Conservation (phyloP, 2,329 filamentous ascomycete genomes). For the Sporothrix brunneoviolacea region DNA sequence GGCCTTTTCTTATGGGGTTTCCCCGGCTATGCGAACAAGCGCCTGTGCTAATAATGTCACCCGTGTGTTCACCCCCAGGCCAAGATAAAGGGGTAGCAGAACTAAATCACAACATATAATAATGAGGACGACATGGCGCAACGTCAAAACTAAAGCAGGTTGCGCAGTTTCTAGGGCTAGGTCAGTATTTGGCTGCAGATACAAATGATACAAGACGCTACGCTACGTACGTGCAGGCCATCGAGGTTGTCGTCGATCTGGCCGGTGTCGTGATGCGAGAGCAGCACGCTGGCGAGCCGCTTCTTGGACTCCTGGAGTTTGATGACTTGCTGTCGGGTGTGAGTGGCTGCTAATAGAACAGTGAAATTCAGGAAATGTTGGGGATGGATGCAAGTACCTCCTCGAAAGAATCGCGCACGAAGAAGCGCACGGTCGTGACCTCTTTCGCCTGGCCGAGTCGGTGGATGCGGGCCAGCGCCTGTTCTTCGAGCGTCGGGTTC, state of each 20-base stretch:
- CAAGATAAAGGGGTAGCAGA: background rate
- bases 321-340: constrained; percentile 12
- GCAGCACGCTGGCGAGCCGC: constrained; percentile 15
- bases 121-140: too few species aligned
- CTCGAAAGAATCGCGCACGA: constrained; percentile 23
- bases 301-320: constrained; percentile 18
- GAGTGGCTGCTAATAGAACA: too few species aligned
- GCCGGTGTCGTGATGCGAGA: constrained; percentile 5
- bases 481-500: constrained; percentile 27
- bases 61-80: too few species aligned
- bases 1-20: too few species aligned
- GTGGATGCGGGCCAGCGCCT: constrained; percentile 25
- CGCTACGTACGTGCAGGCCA: constrained; percentile 4
- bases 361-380: background rate
- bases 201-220: background rate
- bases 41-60: too few species aligned
- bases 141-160: background rate
- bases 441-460: constrained; percentile 23
- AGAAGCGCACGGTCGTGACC: constrained; percentile 25
- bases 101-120: background rate
- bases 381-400: constrained; percentile 16
- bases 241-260: background rate
- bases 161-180: background rate
- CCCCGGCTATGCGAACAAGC: too few species aligned
- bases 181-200: too few species aligned